phyloP scores from a whole-genome alignment of 2,329 filamentous ascomycete species.

The Penicillium italicum region DNA sequence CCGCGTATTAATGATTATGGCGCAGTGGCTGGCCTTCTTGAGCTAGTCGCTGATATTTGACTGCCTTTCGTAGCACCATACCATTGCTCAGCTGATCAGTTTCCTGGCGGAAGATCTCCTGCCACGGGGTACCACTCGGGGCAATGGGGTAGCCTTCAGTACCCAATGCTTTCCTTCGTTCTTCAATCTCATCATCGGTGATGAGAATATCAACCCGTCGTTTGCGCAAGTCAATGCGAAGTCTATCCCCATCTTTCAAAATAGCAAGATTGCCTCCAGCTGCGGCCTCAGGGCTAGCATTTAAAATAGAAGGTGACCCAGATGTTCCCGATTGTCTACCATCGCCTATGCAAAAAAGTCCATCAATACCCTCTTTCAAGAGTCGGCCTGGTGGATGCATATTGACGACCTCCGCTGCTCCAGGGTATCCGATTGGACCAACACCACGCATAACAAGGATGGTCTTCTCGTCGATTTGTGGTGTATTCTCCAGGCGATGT shows the following conservation, averaged over 20 bases:
- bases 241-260: slow-evolving; percentile 48
- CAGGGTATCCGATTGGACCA: slow-evolving; percentile 51
- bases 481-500: slow-evolving; percentile 40
- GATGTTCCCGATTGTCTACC: slow-evolving; percentile 56
- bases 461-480: slow-evolving; percentile 37
- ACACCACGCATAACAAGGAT: slow-evolving; percentile 51
- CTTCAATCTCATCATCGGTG: slow-evolving; percentile 37
- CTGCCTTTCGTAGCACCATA: slow-evolving; percentile 47
- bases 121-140: slow-evolving; percentile 45
- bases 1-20: slow-evolving; percentile 42
- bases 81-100: slow-evolving; percentile 46
- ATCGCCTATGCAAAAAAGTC: slow-evolving; percentile 53
- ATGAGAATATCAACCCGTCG: slow-evolving; percentile 49
- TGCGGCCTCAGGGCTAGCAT: slow-evolving; percentile 54
- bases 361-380: slow-evolving; percentile 45
- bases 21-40: slow-evolving; percentile 41
- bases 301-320: slow-evolving; percentile 54
- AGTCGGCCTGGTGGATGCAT: slow-evolving; percentile 50
- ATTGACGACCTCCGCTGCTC: slow-evolving; percentile 52
- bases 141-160: neutral
- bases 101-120: slow-evolving; percentile 50
- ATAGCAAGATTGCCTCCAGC: slow-evolving; percentile 54
- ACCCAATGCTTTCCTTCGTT: slow-evolving; percentile 23
- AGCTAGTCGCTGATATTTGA: slow-evolving; percentile 49
- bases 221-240: slow-evolving; percentile 51